Percentiles rank a stretch among this genome's conserved stretches.
phyloP scores from a whole-genome alignment of 78 protist species.

The Dictyostelium citrinum region DNA sequence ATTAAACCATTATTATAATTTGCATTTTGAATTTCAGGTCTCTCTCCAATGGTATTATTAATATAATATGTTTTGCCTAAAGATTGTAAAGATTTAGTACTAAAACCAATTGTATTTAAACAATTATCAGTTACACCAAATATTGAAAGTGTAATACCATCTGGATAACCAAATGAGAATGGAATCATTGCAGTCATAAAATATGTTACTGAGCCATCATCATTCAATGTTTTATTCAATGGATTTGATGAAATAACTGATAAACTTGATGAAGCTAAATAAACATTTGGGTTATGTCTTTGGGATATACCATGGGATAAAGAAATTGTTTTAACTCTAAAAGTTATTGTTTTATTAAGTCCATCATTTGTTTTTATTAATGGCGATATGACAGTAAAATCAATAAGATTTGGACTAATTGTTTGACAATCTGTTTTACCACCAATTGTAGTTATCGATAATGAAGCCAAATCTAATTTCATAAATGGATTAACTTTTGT shows the following conservation, averaged over 20 bases:
- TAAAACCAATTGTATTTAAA: not conserved
- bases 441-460: not conserved
- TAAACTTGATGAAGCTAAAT: not conserved
- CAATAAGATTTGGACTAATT: not conserved
- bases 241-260: not conserved
- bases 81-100: not conserved
- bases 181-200: not conserved
- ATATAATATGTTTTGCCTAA: not conserved
- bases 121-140: constrained; percentile 1
- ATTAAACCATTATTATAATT: not conserved
- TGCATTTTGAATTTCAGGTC: not conserved
- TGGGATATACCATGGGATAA: not conserved
- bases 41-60: not conserved
- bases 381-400: not conserved
- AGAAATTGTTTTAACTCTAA: not conserved
- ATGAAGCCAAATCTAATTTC: not conserved
- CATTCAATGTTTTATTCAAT: not conserved
- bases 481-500: not conserved
- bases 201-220: not conserved
- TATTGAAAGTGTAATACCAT: not conserved
- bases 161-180: not conserved
- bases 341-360: not conserved
- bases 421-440: too few species aligned
- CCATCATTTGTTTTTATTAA: not conserved
- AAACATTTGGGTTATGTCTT: not conserved